Percentiles rank a stretch among this genome's conserved stretches.
Evolutionary conservation across 2,329 filamentous ascomycete species (phyloP).

Genomic region (Verticillium nonalfalfae): DNA sequence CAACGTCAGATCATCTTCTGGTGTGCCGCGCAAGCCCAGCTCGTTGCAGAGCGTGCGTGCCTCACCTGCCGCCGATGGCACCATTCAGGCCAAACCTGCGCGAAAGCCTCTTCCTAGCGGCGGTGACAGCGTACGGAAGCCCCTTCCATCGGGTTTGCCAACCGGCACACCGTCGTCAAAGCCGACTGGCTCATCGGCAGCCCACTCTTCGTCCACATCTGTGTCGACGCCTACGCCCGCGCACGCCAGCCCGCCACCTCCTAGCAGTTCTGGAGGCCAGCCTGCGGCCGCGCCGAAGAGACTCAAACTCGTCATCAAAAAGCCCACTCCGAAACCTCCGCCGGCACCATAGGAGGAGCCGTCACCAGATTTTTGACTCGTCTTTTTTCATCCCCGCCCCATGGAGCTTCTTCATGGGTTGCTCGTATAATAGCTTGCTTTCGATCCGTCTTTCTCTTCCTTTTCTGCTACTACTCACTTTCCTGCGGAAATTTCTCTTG

Average conservation of each 20-base stretch:
- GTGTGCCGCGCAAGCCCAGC: conserved; percentile 4
- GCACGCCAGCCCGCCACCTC: conserved; percentile 1
- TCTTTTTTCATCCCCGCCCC: background rate
- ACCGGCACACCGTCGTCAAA: conserved; percentile 3
- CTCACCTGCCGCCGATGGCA: conserved; percentile 18
- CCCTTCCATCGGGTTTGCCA: conserved; percentile 17
- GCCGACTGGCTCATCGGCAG: conserved; percentile 1
- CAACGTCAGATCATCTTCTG: conserved; percentile 1
- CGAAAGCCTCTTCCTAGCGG: conserved; percentile 28
- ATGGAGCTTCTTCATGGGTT: background rate
- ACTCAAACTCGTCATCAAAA: conserved; percentile 12
- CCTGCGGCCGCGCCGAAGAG: conserved; percentile 6
- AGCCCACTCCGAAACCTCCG: conserved; percentile 1
- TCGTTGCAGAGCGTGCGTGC: conserved; percentile 6
- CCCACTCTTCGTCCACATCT: background rate
- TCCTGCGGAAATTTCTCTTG: background rate
- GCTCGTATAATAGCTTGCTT: background rate
- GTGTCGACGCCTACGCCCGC: background rate
- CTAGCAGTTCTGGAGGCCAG: background rate
- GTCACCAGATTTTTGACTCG: background rate
- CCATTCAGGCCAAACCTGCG: conserved; percentile 24
- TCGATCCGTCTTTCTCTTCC: background rate
- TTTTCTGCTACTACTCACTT: background rate
- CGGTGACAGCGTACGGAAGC: conserved; percentile 18
- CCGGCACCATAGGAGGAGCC: background rate